Evolutionary conservation across 495 filamentous ascomycete species (phyloP), one percentile per base, ranked within the genome.

Genomic region (Penicillium salamii): DNA sequence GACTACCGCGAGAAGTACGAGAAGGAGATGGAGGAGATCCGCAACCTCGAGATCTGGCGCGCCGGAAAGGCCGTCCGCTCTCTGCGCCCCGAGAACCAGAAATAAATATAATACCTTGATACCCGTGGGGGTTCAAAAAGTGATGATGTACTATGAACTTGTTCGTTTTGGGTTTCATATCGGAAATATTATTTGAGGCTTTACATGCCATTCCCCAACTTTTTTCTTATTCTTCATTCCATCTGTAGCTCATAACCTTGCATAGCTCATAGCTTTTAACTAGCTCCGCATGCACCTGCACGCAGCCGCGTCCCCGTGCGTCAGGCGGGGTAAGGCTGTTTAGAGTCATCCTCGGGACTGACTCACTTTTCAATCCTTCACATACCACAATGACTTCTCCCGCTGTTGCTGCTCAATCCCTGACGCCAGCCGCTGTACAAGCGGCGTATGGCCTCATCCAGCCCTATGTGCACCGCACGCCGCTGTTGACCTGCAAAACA

Each of bases 1-100:
- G 88, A 98, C 74, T 97, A 97, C 81, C 83, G 93, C 54, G 78
- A 96, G 83, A 89, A 88, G 77, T 97, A 89, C 69, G 89, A 96
- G 83, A 78, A 86, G 66, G 93, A 98, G 85, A 84, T 98, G 82
- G 74, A 93, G 74, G 91, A 97, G 76, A 97, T 98, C 76, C 84
- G 90, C 58, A 81, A 89, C 61, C 76, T 97, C 69, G 93, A 98
- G 82, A 97, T 98, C 82, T 98, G 93, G 93, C 84, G 87, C 58
- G 93, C 95, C 50, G 93, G 93, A 68, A 97, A 97, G 86, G 88
- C 95, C 57, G 93, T 98, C 53, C 85, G 84, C 55, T 81, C 83
- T 66, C 88, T 96, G 67, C 88, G 90, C 58, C 91, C 91, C 58
- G 91, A 96, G 80, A 95, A 95, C 82, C 84, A 88, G 75, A 86